Evolutionary conservation across 1,284 basidiomycete genomes (phyloP).

Genomic region (Trametes sp.): DNA sequence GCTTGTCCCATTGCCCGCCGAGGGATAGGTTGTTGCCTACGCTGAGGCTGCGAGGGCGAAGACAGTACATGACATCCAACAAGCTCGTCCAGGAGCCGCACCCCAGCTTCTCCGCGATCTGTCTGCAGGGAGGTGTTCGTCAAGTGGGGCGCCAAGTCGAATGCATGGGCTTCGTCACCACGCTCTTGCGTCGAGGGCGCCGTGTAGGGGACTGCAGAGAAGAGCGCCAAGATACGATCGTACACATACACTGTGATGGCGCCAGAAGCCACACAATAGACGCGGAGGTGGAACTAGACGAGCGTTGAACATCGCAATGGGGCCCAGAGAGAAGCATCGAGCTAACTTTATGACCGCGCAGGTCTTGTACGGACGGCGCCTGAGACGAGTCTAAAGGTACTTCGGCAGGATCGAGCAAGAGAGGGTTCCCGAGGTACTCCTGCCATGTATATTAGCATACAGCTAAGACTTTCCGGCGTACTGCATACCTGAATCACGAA

Average conservation of each 20-base stretch:
- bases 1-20: slow-evolving; percentile 31
- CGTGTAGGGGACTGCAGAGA: slow-evolving; percentile 75
- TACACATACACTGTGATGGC: slow-evolving; percentile 83
- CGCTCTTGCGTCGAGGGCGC: slow-evolving; percentile 41
- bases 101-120: slow-evolving; percentile 68
- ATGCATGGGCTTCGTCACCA: slow-evolving; percentile 33
- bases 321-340: slow-evolving; percentile 17
- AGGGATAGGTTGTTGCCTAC: slow-evolving; percentile 24
- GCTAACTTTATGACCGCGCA: slow-evolving; percentile 74
- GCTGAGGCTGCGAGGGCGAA: not conserved
- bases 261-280: slow-evolving; percentile 91
- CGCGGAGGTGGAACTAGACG: slow-evolving; percentile 89
- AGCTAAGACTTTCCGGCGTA: not conserved
- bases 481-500: slow-evolving; percentile 91
- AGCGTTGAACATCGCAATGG: slow-evolving; percentile 25
- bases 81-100: slow-evolving; percentile 82
- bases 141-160: slow-evolving; percentile 84
- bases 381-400: slow-evolving; percentile 40
- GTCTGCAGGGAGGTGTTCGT: slow-evolving; percentile 97
- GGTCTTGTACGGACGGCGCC: slow-evolving; percentile 36
- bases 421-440: slow-evolving; percentile 84
- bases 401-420: slow-evolving; percentile 79
- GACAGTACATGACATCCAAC: slow-evolving; percentile 67
- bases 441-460: slow-evolving; percentile 42
- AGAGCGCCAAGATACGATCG: slow-evolving; percentile 86